Base-by-base conservation (phyloP, 2,329 filamentous ascomycete genomes). In the Orbilia blumenaviensis region DNA sequence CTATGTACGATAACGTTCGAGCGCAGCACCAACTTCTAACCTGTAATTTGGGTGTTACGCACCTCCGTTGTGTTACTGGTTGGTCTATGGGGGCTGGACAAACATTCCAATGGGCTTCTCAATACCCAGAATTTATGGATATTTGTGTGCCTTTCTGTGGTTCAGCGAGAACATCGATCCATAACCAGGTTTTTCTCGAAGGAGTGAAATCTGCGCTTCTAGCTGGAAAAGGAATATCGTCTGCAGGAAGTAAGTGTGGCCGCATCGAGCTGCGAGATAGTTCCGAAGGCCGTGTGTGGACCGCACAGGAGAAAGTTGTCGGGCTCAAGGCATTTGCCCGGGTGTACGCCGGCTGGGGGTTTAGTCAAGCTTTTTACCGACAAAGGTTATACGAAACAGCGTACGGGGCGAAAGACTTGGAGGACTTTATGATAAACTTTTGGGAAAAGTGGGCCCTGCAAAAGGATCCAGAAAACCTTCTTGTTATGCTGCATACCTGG, bases 281-380 rank as follows among this genome's bases (percentile, higher is more conserved):
- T 12, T 27, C 34, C 44, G 82, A 84, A 42, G 82, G 85, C 74
- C 81, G 84, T 10, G 80, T 81, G 0, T 90, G 89, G 86, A 86
- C 84, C 1, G 82, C 83, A 0, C 84, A 87, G 60, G 86, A 90
- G 78, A 86, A 81, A 54, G 83, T 84, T 14, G 83, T 84, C 18
- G 89, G 88, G 0, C 81, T 94, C 42, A 93, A 90, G 80, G 91
- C 92, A 0, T 87, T 94, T 68, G 91, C 87, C 0, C 86, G 91
- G 48, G 91, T 89, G 0, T 95, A 95, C 82, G 91, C 92, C 0
- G 92, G 91, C 0, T 95, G 89, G 91, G 92, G 92, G 0, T 91
- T 94, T 80, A 91, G 89, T 61, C 91, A 94, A 80, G 86, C 90
- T 0, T 94, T 94, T 80, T 94, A 94, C 80, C 86, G 92, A 0